Percentiles rank a stretch among this genome's conserved stretches.
Conservation (phyloP, 2,329 filamentous ascomycete species). For the Colletotrichum viniferum region DNA sequence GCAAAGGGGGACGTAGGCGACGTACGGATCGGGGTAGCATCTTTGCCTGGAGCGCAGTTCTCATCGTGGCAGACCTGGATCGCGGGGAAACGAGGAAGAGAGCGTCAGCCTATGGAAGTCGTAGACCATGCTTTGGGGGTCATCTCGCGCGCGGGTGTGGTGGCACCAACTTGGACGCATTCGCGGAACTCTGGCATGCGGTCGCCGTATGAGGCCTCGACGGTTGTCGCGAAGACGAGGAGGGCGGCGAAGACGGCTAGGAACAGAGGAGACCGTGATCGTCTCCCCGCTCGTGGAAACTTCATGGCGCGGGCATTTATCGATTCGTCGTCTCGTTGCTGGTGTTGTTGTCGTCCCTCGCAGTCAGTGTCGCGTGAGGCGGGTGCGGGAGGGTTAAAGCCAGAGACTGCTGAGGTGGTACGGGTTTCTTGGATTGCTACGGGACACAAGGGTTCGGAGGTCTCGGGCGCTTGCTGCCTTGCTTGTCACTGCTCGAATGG, state of each 20-base stretch:
- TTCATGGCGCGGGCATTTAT: conserved; percentile 22
- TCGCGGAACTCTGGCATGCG: conserved; percentile 83
- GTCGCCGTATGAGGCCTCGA: conserved; percentile 80
- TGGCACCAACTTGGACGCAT: conserved; percentile 75
- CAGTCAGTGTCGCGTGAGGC: neutral
- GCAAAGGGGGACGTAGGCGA: conserved; percentile 12
- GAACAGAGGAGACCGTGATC: conserved; percentile 23
- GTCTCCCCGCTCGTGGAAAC: conserved; percentile 16
- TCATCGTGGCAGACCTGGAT: conserved; percentile 76
- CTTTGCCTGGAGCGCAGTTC: conserved; percentile 73
- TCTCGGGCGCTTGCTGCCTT: conserved; percentile 1
- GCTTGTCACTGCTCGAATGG: conserved; percentile 1
- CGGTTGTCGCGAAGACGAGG: conserved; percentile 45
- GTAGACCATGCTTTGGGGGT: neutral
- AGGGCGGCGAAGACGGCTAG: conserved; percentile 36
- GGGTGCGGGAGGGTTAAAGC: neutral
- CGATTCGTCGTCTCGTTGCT: neutral
- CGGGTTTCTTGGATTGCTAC: neutral
- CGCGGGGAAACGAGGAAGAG: neutral
- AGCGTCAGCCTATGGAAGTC: neutral
- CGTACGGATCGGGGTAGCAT: conserved; percentile 72
- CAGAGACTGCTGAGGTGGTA: neutral
- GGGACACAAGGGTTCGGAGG: conserved; percentile 16
- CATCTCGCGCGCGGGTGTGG: neutral
- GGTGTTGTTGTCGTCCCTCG: neutral